These are phyloP conservation scores for Aspergillus hancockii DNA, from an alignment of 495 filamentous ascomycete species.

Conservation along the genomic window DNA sequence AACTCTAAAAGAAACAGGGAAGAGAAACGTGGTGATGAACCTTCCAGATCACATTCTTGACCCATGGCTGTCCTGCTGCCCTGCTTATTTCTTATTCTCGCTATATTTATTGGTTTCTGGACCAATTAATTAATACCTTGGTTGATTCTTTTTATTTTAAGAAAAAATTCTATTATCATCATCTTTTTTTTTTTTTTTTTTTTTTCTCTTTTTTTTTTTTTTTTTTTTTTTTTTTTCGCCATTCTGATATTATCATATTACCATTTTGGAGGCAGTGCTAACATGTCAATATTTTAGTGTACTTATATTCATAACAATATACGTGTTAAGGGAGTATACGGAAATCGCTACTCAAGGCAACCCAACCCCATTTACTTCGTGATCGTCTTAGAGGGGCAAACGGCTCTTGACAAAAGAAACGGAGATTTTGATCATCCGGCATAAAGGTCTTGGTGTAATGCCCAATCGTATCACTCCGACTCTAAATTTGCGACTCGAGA, in stretches of 20 bases:
- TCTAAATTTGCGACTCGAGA: neutral
- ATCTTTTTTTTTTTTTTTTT: neutral
- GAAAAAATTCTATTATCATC: neutral
- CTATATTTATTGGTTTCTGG: neutral
- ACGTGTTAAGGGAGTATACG: neutral
- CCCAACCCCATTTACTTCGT: constrained; percentile 4
- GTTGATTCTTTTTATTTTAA: neutral
- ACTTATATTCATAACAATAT: neutral
- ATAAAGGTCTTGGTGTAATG: neutral
- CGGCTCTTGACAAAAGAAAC: neutral
- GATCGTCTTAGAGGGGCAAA: neutral
- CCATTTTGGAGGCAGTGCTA: neutral
- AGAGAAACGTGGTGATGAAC: neutral
- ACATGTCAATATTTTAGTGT: neutral
- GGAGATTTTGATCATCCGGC: constrained; percentile 5
- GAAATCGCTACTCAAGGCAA: neutral
- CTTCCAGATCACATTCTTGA: neutral
- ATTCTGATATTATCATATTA: no score
- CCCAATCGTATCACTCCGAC: constrained; percentile 11
- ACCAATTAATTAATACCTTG: neutral
- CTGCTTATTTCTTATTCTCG: neutral
- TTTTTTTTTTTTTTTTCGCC: neutral
- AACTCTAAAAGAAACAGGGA: neutral
- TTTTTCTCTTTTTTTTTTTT: neutral
- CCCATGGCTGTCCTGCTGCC: neutral